These are phyloP conservation scores for Microsporum canis DNA, from an alignment of 2,329 filamentous ascomycete species.

Conservation along the genomic window DNA sequence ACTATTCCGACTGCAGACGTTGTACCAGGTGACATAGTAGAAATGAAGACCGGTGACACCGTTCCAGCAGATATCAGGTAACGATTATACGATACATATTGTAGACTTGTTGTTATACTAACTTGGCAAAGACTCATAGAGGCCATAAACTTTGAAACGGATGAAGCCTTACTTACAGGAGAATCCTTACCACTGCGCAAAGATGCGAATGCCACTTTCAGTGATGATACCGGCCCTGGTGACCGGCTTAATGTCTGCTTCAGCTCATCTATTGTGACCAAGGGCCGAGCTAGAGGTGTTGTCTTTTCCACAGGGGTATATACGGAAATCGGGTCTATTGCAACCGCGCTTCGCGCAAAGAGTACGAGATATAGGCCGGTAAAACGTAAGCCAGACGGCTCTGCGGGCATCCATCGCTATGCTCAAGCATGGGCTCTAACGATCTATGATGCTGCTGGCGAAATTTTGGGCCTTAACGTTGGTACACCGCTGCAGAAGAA, in stretches of 20 bases:
- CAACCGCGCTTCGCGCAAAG: constrained; percentile 49
- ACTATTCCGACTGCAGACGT: constrained; percentile 45
- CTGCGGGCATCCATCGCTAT: constrained; percentile 43
- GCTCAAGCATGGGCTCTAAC: constrained; percentile 42
- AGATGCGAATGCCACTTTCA: constrained; percentile 39
- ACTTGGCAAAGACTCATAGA: constrained; percentile 35
- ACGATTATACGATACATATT: background rate
- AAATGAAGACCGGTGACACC: constrained; percentile 39
- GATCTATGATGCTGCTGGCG: constrained; percentile 46
- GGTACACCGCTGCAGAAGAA: constrained; percentile 60
- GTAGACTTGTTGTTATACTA: background rate
- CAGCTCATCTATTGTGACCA: constrained; percentile 50
- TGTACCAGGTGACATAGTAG: constrained; percentile 49
- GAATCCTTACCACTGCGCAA: constrained; percentile 51
- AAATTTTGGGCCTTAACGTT: constrained; percentile 55
- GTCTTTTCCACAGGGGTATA: constrained; percentile 52
- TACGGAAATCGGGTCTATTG: constrained; percentile 55
- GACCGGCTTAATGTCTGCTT: constrained; percentile 53
- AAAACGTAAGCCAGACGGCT: constrained; percentile 39
- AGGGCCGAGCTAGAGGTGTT: constrained; percentile 49
- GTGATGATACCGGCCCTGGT: constrained; percentile 43
- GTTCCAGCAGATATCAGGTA: constrained; percentile 36
- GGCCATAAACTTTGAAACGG: constrained; percentile 48
- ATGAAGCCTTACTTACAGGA: constrained; percentile 52
- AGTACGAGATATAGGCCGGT: constrained; percentile 42